Conservation (phyloP, 257 asterid species). For the Avicennia marina region DNA sequence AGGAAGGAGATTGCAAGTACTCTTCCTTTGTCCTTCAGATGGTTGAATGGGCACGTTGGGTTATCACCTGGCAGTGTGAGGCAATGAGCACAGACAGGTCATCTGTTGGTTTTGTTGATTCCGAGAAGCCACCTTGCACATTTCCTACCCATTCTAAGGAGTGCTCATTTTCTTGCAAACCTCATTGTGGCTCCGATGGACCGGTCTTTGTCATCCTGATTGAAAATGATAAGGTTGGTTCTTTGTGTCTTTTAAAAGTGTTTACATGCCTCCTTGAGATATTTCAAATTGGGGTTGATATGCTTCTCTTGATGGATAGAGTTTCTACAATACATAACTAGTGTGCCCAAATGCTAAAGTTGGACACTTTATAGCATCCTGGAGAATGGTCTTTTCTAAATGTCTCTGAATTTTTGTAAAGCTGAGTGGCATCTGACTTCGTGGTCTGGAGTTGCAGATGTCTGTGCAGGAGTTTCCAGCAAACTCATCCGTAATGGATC, state of each 20-base stretch:
- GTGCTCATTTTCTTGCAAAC: slow-evolving; percentile 77
- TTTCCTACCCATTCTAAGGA: slow-evolving; percentile 80
- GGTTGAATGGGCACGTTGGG: slow-evolving; percentile 99
- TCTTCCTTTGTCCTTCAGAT: slow-evolving; percentile 83
- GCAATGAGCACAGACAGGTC: slow-evolving; percentile 57
- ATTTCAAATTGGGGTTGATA: background rate
- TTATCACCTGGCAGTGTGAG: slow-evolving; percentile 93
- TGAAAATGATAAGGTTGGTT: slow-evolving; percentile 84
- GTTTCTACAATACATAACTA: too few species aligned
- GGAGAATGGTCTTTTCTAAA: too few species aligned
- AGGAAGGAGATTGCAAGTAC: slow-evolving; percentile 80
- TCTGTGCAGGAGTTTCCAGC: slow-evolving; percentile 86
- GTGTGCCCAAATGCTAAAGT: too few species aligned
- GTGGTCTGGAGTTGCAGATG: slow-evolving; percentile 52
- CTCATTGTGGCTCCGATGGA: slow-evolving; percentile 61
- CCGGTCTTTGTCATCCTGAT: slow-evolving; percentile 78
- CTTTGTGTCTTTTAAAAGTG: background rate
- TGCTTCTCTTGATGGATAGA: background rate
- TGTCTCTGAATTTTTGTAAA: too few species aligned
- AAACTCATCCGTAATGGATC: slow-evolving; percentile 69
- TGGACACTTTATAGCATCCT: too few species aligned
- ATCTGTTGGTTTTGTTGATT: slow-evolving; percentile 40
- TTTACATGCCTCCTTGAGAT: too few species aligned
- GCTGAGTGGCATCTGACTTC: background rate
- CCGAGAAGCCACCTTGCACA: slow-evolving; percentile 62